phyloP scores from a whole-genome alignment of 163 green algal species.

The Chlamydomonas reinhardtii region DNA sequence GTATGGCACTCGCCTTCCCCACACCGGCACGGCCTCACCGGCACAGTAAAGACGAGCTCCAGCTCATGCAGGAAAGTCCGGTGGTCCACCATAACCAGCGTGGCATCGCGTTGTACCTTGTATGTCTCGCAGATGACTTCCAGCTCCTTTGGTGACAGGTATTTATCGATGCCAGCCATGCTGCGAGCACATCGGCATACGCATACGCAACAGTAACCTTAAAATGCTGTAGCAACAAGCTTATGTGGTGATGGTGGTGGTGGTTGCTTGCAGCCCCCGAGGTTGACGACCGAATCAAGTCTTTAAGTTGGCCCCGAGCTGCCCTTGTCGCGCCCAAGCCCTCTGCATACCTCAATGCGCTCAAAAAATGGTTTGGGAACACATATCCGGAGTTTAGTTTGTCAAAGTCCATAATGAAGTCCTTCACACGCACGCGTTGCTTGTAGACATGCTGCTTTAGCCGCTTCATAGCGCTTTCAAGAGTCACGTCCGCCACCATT shows the following conservation, averaged over 20 bases:
- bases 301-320: no score
- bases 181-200: slow-evolving; percentile 4
- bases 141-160: slow-evolving; percentile 62
- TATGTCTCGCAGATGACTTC: slow-evolving; percentile 65
- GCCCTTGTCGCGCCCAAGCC: no score
- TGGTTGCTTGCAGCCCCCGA: no score
- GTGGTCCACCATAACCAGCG: slow-evolving; percentile 67
- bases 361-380: slow-evolving; percentile 67
- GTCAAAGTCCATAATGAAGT: slow-evolving; percentile 76
- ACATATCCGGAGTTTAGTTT: slow-evolving; percentile 70
- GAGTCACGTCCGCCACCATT: not conserved
- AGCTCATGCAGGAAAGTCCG: slow-evolving; percentile 70
- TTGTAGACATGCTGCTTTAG: slow-evolving; percentile 80
- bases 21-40: slow-evolving; percentile 45
- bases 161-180: slow-evolving; percentile 78
- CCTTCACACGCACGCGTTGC: slow-evolving; percentile 68
- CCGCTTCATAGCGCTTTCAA: slow-evolving; percentile 52
- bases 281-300: no score
- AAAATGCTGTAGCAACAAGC: no score
- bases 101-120: slow-evolving; percentile 61
- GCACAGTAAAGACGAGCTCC: slow-evolving; percentile 72
- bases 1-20: no score
- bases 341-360: slow-evolving; percentile 38
- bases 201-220: not conserved
- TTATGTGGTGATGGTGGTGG: no score